Evolutionary conservation across 1,284 basidiomycete species (phyloP), one percentile per base, ranked within the genome.

Genomic region (Cutaneotrichosporon dermatis): DNA sequence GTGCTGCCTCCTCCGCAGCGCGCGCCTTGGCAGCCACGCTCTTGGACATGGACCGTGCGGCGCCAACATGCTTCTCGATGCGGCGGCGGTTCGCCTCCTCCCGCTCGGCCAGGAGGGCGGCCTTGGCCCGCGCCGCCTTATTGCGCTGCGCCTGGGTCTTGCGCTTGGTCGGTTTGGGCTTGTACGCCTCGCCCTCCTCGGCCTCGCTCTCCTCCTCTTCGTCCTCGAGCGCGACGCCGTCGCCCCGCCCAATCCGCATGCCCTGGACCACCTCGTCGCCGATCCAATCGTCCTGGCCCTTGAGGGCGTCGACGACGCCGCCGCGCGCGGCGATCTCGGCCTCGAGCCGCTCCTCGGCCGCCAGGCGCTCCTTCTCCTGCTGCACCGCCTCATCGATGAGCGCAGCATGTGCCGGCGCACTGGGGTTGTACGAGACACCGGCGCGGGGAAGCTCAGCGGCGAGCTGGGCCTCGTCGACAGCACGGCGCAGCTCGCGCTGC

Each of bases 401-500:
- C 49, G 85, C 85, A 59, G 86, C 84, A 73, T 97, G 91, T 1
- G 87, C 85, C 8, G 84, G 82, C 12, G 84, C 85, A 0, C 86
- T 84, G 0, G 95, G 95, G 75, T 98, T 98, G 78, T 99, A 98
- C n/a, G 91, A 94, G 6, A 87, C 84, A 15, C 95, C 95, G 35
- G 87, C 86, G 65, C 91, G 90, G 0, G 95, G 95, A 6, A 85
- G 76, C 1, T 83, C 76, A 1, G 94, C 83, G 0, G 90, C 87
- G 15, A 65, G 59, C n/a, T 66, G 61, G 11, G 50, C 55, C 40
- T 61, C 62, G n/a, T 67, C 63, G 5, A 53, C 54, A 10, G 55
- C 55, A 10, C 67, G 51, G 16, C 66, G 66, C 16, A 62, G 57
- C 41, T 69, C 66, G 36, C 69, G 61, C 52, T 69, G 73, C 37